Evolutionary conservation across 2,329 filamentous ascomycete genomes (phyloP).

Genomic region (Aspergillus bombycis): DNA sequence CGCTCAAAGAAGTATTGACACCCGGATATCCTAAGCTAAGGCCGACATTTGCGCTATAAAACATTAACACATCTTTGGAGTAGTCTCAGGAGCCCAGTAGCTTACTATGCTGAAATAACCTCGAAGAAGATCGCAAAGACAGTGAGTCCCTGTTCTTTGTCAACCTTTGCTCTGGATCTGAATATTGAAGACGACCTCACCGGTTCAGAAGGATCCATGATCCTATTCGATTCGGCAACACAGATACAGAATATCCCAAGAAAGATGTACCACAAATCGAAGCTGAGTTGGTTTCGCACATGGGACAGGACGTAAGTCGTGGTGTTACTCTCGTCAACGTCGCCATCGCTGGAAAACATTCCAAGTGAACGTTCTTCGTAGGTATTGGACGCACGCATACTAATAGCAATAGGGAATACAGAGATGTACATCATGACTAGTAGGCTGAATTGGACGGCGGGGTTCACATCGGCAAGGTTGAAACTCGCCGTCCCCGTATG

Average conservation of each 20-base stretch:
- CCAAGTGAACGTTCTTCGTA: constrained; percentile 70
- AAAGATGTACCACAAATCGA: constrained; percentile 68
- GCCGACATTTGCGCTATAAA: constrained; percentile 36
- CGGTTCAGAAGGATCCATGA: constrained; percentile 30
- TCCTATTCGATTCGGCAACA: constrained; percentile 53
- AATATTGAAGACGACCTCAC: constrained; percentile 19
- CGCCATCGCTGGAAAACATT: constrained; percentile 49
- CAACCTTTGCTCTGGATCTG: not conserved
- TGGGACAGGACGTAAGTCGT: constrained; percentile 56
- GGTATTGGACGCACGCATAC: constrained; percentile 71
- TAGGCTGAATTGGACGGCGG: constrained; percentile 60
- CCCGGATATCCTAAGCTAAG: constrained; percentile 37
- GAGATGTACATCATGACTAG: constrained; percentile 99
- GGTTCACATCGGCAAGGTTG: constrained; percentile 54
- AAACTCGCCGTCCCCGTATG: constrained; percentile 57
- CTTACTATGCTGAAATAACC: constrained; percentile 45
- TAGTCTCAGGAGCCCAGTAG: not conserved
- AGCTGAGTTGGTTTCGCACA: constrained; percentile 64
- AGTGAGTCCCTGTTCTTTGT: constrained; percentile 42
- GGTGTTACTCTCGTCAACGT: constrained; percentile 29
- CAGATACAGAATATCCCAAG: constrained; percentile 62
- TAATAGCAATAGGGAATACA: constrained; percentile 92
- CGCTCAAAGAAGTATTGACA: constrained; percentile 38
- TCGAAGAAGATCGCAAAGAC: constrained; percentile 59
- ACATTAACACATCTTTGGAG: constrained; percentile 8